Conservation (phyloP, 192 early-diverging fungal genomes). For the Diversispora epigaea region DNA sequence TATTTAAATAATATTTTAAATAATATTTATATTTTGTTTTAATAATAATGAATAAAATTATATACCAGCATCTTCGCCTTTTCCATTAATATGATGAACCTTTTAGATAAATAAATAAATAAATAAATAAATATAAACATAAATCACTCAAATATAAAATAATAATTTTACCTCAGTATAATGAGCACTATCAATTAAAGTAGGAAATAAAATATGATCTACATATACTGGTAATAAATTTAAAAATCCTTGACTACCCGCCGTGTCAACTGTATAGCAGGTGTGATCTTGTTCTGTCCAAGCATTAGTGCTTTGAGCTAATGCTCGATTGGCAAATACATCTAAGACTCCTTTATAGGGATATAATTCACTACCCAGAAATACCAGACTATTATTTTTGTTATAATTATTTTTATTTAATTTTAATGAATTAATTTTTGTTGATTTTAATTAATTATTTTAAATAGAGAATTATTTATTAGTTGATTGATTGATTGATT, state of each 20-base stretch:
- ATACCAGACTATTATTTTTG: constrained; percentile 46
- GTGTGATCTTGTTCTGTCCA: constrained; percentile 64
- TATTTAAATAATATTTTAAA: background rate
- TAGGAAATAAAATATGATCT: constrained; percentile 65
- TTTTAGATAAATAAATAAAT: background rate
- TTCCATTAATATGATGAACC: constrained; percentile 61
- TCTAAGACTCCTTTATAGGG: constrained; percentile 67
- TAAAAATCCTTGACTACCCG: constrained; percentile 59
- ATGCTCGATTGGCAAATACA: constrained; percentile 57
- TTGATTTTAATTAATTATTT: background rate
- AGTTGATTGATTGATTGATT: background rate
- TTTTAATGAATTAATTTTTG: constrained; percentile 8
- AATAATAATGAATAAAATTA: constrained; percentile 14
- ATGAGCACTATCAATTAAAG: constrained; percentile 56
- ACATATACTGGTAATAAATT: constrained; percentile 60
- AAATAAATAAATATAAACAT: background rate
- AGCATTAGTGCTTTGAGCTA: constrained; percentile 63
- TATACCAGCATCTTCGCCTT: constrained; percentile 62
- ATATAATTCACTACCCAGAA: constrained; percentile 60
- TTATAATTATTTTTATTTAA: too few relatives aligned
- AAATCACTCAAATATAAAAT: background rate
- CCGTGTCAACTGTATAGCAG: constrained; percentile 59
- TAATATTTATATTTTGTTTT: background rate
- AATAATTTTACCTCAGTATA: constrained; percentile 49
- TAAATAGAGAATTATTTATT: background rate